Base-by-base conservation (phyloP, 768 basidiomycete species). In the Suillus fuscotomentosus region DNA sequence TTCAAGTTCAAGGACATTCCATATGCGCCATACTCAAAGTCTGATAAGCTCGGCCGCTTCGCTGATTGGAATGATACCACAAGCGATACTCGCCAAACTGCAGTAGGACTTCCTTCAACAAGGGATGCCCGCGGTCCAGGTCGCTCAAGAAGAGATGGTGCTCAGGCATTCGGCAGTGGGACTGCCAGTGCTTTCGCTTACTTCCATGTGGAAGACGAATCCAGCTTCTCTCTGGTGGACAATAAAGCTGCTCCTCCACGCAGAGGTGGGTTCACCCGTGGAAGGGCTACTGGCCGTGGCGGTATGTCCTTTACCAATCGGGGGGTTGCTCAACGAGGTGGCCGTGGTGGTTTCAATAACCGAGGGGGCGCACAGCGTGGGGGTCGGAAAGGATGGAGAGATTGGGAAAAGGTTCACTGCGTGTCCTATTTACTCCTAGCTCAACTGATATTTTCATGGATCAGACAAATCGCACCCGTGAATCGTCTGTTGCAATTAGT, bases 1-100 rank as follows among this genome's bases (percentile, higher is more conserved):
- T 98, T 97, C 81, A 95, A 96, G 79, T 97, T 97, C 85, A 95
- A 94, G 78, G 97, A 98, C 71, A 97, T 99, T 65, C 97, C 97
- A 54, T 99, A 99, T 74, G 96, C 97, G 1, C 96, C 96, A 5
- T 99, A 94, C 84, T 95, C 95, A 79, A 99, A 99, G 87, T 89
- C 94, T 43, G 97, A 99, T 83, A 98, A 98, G 78, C 89, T 99
- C 63, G 95, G 94, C 61, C 90, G 97, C 61, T 92, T 99, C 73
- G 97, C 97, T 56, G 97, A 99, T 81, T 99, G 97, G 96, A 94
- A 94, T 77, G 92, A 94, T 60, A 78, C 87, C 31, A 83, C 88
- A 38, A 73, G 84, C 60, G 89, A 91, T 72, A 82, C 77, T 66
- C 86, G 89, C 55, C 87, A 88, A 72, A 70, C 82, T 43, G 77